These are phyloP conservation scores for Podaxis pistillaris DNA, from an alignment of 768 basidiomycete genomes.

Conservation along the genomic window DNA sequence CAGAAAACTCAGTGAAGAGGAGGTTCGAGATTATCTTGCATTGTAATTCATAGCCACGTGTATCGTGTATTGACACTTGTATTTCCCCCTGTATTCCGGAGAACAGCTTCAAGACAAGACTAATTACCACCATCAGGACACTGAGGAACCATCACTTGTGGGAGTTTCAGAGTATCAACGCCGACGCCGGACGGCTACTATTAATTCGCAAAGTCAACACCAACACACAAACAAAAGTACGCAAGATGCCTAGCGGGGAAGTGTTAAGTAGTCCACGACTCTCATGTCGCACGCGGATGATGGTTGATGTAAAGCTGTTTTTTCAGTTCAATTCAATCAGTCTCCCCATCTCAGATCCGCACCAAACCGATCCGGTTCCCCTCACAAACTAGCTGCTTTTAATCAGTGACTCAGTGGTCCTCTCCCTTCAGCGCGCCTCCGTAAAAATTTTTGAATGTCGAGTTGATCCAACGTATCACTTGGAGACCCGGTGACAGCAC, in stretches of 20 bases:
- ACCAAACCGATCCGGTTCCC: slow-evolving; percentile 10
- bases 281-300: neutral
- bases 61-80: slow-evolving; percentile 9
- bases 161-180: slow-evolving; percentile 2
- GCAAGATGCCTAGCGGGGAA: neutral
- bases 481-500: slow-evolving; percentile 4
- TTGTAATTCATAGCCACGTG: slow-evolving; percentile 44
- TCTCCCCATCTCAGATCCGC: slow-evolving; percentile 10
- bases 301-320: neutral
- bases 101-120: neutral
- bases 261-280: neutral
- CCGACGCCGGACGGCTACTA: neutral
- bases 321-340: slow-evolving; percentile 1
- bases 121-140: neutral
- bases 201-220: neutral
- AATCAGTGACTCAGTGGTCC: slow-evolving; percentile 6
- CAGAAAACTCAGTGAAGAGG: slow-evolving; percentile 93
- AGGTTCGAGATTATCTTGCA: slow-evolving; percentile 94
- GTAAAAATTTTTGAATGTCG: slow-evolving; percentile 6
- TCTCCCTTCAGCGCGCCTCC: neutral
- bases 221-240: neutral
- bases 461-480: neutral
- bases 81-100: neutral
- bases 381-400: slow-evolving; percentile 1
- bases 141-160: slow-evolving; percentile 11